These are phyloP conservation scores for Clavispora asparagi DNA, from an alignment of 805 yeast species.

Conservation along the genomic window DNA sequence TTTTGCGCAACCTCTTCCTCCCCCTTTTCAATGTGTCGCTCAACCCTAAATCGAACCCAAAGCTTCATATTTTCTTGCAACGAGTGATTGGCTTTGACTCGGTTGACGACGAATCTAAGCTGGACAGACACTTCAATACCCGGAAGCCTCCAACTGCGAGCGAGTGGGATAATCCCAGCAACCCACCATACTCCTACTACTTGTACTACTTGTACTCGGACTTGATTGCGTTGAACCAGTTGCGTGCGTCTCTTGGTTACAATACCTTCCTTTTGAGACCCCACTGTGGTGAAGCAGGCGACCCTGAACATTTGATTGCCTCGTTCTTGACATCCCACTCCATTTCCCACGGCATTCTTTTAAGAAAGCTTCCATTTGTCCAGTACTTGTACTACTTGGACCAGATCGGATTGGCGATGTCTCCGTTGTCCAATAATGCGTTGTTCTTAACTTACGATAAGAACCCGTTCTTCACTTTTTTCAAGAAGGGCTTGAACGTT, in stretches of 20 bases:
- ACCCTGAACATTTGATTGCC: constrained; percentile 91
- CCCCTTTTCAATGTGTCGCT: constrained; percentile 89
- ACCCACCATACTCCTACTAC: constrained; percentile 98
- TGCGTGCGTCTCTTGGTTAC: constrained; percentile 70
- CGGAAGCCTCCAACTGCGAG: constrained; percentile 82
- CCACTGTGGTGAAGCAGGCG: constrained; percentile 99
- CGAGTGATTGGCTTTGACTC: constrained; percentile 97
- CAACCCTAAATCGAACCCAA: constrained; percentile 86
- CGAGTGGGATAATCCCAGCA: constrained; percentile 69
- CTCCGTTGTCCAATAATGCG: constrained; percentile 95
- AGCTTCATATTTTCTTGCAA: constrained; percentile 79
- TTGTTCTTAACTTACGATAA: constrained; percentile 92
- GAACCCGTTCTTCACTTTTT: constrained; percentile 89
- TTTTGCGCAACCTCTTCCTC: constrained; percentile 70
- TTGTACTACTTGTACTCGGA: constrained; percentile 85
- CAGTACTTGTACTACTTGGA: constrained; percentile 91
- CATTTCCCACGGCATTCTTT: constrained; percentile 89
- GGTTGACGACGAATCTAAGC: constrained; percentile 95
- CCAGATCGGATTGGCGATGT: constrained; percentile 97
- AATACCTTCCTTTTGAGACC: constrained; percentile 95
- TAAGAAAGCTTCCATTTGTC: constrained; percentile 90
- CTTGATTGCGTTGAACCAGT: constrained; percentile 77
- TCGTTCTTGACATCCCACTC: constrained; percentile 88
- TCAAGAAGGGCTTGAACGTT: constrained; percentile 90
- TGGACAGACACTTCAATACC: constrained; percentile 69